Base-by-base conservation (phyloP, 164 flowering plant genomes). In the Vitis rotundifolia region DNA sequence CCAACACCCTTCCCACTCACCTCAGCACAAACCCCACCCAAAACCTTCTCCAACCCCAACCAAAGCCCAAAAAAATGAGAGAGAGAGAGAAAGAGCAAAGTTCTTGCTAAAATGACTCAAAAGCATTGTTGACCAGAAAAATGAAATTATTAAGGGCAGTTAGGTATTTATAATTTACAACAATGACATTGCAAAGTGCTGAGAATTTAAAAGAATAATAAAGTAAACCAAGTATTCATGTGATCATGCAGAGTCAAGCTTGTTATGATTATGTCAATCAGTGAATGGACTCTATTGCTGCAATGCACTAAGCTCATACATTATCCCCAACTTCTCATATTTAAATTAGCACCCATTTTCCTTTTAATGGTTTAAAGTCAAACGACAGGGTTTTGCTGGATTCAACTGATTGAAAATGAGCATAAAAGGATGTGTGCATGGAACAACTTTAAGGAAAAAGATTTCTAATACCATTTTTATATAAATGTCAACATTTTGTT, bases 171-270 rank as follows among this genome's bases (percentile, higher is more conserved):
- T 19, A 59, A 59, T 26, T 57, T 16, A 57, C 59, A 9, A 57
- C 10, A 16, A 19, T 57, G 19, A 19, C 26, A 15, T 31, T 28
- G 15, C 62, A 59, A 59, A 59, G n/a, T 2, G 47, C 62, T 0
- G 47, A 59, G 37, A 26, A 37, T 37, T 37, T 11, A 59, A 29
- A 22, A 59, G 47, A 29, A 13, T 5, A 37, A 60, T 11, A 12
- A 14, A 59, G 19, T 26, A 22, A 26, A 3, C 28, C 14, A 22
- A 58, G 31, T 44, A 58, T 22, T 58, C 44, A 19, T 16, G 61
- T 58, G 61, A 22, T 58, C 22, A 57, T 16, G 59, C 61, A 31
- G 63, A 29, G 63, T 60, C 63, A 60, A 60, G 63, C 49, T 31
- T 60, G 63, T 31, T 14, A 60, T 60, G 49, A 60, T 60, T 60